Evolutionary conservation across 768 basidiomycete genomes (phyloP).

Genomic region (Amyloporia xantha): DNA sequence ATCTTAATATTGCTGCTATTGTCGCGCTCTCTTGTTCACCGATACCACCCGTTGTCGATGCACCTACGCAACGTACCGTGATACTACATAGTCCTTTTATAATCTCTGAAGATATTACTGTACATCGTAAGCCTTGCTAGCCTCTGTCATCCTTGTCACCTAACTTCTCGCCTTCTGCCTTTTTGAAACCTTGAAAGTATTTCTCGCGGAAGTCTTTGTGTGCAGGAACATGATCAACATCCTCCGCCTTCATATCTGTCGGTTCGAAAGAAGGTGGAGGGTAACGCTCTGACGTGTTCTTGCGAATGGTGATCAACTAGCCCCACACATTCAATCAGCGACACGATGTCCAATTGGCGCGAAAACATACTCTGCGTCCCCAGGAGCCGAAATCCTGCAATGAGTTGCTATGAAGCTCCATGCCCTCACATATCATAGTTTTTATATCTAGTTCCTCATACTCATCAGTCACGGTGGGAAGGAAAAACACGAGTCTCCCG

Average conservation of each 20-base stretch:
- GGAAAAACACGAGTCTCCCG: conserved; percentile 92
- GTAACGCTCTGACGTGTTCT: conserved; percentile 40
- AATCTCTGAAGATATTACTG: too few species aligned
- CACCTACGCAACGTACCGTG: too few species aligned
- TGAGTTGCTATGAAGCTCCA: conserved; percentile 85
- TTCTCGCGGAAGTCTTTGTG: conserved; percentile 87
- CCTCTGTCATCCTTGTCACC: not conserved
- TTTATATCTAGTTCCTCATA: conserved; percentile 86
- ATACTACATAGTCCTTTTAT: too few species aligned
- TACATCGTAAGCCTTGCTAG: too few species aligned
- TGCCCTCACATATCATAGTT: conserved; percentile 72
- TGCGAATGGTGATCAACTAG: conserved; percentile 93
- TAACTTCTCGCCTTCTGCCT: conserved; percentile 8
- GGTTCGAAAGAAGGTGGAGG: conserved; percentile 51
- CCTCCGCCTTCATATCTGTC: conserved; percentile 14
- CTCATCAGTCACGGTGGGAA: conserved; percentile 87
- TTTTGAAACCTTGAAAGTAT: conserved; percentile 80
- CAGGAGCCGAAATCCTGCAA: conserved; percentile 92
- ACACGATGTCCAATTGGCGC: not conserved
- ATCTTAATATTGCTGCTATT: not conserved
- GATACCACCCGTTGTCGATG: too few species aligned
- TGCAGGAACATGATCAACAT: conserved; percentile 53
- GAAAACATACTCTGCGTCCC: conserved; percentile 81
- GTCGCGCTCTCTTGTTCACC: too few species aligned
- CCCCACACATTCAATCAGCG: conserved; percentile 2